These are phyloP conservation scores for Alternaria ethzedia DNA, from an alignment of 2,329 filamentous ascomycete species.

Conservation along the genomic window DNA sequence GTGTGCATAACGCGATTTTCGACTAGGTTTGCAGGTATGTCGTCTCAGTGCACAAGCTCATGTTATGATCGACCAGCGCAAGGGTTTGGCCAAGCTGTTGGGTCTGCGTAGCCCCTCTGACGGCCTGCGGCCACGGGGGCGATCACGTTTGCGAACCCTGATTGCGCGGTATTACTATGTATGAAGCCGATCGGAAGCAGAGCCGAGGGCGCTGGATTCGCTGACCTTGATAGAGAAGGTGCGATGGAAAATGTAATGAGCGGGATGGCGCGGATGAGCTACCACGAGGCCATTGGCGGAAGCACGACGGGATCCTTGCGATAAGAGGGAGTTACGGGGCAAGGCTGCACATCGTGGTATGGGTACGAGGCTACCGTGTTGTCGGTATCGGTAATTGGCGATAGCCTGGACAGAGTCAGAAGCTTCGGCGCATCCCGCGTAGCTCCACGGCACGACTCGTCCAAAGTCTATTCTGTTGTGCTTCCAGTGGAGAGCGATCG, in stretches of 20 bases:
- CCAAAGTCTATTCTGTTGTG: not conserved
- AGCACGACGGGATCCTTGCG: not conserved
- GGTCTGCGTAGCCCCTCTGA: not conserved
- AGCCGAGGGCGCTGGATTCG: not conserved
- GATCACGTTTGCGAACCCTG: not conserved
- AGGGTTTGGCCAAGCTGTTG: not conserved
- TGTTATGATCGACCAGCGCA: not conserved
- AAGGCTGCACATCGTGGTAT: slow-evolving; percentile 17
- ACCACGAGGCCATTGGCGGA: not conserved
- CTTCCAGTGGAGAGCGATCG: not conserved
- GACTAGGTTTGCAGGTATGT: not conserved
- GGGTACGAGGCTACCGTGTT: slow-evolving; percentile 14
- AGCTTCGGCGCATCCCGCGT: slow-evolving; percentile 5
- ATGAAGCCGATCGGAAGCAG: not conserved
- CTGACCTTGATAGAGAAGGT: not conserved
- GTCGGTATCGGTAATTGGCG: slow-evolving; percentile 15
- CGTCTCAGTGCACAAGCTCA: not conserved
- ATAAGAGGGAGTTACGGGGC: slow-evolving; percentile 4
- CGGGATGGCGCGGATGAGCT: not conserved
- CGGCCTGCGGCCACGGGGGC: not conserved
- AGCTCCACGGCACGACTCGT: not conserved
- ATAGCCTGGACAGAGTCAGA: not conserved
- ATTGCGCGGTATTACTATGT: not conserved
- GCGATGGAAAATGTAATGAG: not conserved
- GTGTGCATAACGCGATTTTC: not conserved